Evolutionary conservation across 345 rosid genomes (phyloP).

Genomic region (Cochlearia excelsa): DNA sequence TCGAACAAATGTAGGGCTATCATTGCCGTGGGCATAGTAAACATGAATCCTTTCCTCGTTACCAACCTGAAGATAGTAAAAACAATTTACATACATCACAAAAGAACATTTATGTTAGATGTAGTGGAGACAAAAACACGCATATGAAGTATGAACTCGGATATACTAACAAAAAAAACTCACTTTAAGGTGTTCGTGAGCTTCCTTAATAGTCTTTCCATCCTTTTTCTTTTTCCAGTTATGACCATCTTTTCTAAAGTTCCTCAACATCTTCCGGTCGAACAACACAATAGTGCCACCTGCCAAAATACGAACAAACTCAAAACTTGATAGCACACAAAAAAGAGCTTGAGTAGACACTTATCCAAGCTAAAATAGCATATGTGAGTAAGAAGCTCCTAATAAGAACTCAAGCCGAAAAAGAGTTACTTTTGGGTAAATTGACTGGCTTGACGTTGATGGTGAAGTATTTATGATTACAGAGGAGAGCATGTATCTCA

Average conservation of each 20-base stretch:
- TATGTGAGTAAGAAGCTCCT: not conserved
- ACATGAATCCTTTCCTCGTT: slow-evolving; percentile 96
- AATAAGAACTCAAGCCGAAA: not conserved
- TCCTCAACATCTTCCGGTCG: slow-evolving; percentile 95
- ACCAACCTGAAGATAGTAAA: slow-evolving; percentile 56
- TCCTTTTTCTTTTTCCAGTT: slow-evolving; percentile 99
- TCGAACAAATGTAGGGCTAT: slow-evolving; percentile 85
- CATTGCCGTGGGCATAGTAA: slow-evolving; percentile 96
- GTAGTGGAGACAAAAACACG: not conserved
- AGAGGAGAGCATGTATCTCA: slow-evolving; percentile 83
- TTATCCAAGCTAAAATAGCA: not conserved
- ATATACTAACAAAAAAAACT: slow-evolving; percentile 26
- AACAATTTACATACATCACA: too few species aligned
- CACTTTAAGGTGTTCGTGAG: slow-evolving; percentile 97
- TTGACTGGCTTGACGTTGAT: slow-evolving; percentile 77
- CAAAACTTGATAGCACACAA: not conserved
- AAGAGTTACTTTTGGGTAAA: slow-evolving; percentile 68
- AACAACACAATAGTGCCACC: slow-evolving; percentile 79
- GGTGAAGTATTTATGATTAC: slow-evolving; percentile 64
- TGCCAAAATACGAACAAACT: slow-evolving; percentile 23
- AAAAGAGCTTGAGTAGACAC: not conserved
- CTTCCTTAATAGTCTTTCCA: slow-evolving; percentile 97
- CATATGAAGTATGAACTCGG: not conserved
- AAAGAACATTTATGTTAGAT: not conserved
- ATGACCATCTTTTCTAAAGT: slow-evolving; percentile 97